These are phyloP conservation scores for Eustoma russellianum DNA, from an alignment of 257 asterid species.

Conservation along the genomic window DNA sequence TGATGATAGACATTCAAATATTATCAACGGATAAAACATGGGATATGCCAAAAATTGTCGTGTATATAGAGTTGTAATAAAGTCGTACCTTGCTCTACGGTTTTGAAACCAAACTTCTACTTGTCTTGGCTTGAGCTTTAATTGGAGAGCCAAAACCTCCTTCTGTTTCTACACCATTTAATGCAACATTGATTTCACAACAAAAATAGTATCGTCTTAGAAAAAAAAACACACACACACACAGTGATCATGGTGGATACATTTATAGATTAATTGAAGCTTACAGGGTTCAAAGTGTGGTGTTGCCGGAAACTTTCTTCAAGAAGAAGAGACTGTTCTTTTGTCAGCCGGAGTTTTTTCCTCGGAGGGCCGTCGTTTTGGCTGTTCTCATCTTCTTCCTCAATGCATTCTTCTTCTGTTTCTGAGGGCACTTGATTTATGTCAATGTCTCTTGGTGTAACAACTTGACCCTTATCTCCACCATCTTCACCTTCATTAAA, in stretches of 20 bases:
- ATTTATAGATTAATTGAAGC: neutral
- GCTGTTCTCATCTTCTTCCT: no score
- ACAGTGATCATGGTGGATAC: no score
- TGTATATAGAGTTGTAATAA: no score
- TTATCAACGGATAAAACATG: no score
- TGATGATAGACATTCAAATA: no score
- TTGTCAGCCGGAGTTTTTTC: conserved; percentile 70
- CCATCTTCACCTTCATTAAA: conserved; percentile 29
- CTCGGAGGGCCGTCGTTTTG: conserved; percentile 24
- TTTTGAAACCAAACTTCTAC: conserved; percentile 96
- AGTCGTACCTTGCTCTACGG: conserved; percentile 82
- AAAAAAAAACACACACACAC: neutral
- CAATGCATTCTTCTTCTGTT: conserved; percentile 26
- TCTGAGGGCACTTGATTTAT: conserved; percentile 50
- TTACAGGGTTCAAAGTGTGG: conserved; percentile 69
- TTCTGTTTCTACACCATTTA: conserved; percentile 51
- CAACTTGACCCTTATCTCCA: conserved; percentile 9
- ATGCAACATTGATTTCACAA: neutral
- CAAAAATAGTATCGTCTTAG: neutral
- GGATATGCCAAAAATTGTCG: no score
- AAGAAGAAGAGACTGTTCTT: conserved; percentile 64
- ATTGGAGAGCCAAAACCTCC: conserved; percentile 52
- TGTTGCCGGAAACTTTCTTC: conserved; percentile 63
- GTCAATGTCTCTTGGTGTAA: conserved; percentile 38
- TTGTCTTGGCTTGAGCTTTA: conserved; percentile 63